phyloP scores from a whole-genome alignment of 2,329 filamentous ascomycete species.

The Falciphora oryzae region DNA sequence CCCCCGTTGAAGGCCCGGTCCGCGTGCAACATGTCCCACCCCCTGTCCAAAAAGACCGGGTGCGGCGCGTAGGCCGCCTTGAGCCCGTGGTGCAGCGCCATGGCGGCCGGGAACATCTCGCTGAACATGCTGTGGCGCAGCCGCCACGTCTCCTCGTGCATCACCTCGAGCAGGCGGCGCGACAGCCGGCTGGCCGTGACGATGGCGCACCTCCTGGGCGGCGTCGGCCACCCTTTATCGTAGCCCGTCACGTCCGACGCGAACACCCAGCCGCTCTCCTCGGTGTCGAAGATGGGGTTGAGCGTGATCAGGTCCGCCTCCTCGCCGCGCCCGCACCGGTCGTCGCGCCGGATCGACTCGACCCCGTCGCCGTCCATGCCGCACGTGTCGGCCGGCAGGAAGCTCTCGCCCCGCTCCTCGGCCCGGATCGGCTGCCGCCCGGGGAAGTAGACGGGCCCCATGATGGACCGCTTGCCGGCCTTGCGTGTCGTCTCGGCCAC shows the following conservation, averaged over 20 bases:
- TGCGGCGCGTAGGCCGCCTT: slow-evolving; percentile 79
- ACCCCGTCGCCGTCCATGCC: slow-evolving; percentile 29
- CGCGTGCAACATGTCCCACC: slow-evolving; percentile 62
- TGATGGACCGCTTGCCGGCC: slow-evolving; percentile 50
- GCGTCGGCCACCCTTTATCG: slow-evolving; percentile 42
- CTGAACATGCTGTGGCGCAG: slow-evolving; percentile 68
- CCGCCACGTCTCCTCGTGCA: slow-evolving; percentile 68
- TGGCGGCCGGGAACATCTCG: slow-evolving; percentile 71
- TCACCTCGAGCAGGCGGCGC: slow-evolving; percentile 58
- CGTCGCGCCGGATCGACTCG: slow-evolving; percentile 11
- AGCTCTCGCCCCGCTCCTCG: slow-evolving; percentile 46
- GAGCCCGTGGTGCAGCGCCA: slow-evolving; percentile 68
- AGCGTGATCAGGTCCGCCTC: slow-evolving; percentile 57
- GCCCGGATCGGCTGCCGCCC: slow-evolving; percentile 41
- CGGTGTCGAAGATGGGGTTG: slow-evolving; percentile 69
- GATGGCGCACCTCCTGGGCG: slow-evolving; percentile 65
- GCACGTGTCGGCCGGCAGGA: slow-evolving; percentile 48
- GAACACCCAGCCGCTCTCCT: slow-evolving; percentile 68
- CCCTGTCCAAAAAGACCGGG: slow-evolving; percentile 71
- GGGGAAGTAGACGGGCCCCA: slow-evolving; percentile 58
- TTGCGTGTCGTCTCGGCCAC: slow-evolving; percentile 55
- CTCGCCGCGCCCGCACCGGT: slow-evolving; percentile 53
- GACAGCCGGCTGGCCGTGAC: slow-evolving; percentile 66
- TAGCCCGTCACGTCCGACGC: slow-evolving; percentile 66
- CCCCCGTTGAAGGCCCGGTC: slow-evolving; percentile 77